Evolutionary conservation across 192 early-diverging fungal species (phyloP), one percentile per base, ranked within the genome.

Genomic region (Podila epicladia): DNA sequence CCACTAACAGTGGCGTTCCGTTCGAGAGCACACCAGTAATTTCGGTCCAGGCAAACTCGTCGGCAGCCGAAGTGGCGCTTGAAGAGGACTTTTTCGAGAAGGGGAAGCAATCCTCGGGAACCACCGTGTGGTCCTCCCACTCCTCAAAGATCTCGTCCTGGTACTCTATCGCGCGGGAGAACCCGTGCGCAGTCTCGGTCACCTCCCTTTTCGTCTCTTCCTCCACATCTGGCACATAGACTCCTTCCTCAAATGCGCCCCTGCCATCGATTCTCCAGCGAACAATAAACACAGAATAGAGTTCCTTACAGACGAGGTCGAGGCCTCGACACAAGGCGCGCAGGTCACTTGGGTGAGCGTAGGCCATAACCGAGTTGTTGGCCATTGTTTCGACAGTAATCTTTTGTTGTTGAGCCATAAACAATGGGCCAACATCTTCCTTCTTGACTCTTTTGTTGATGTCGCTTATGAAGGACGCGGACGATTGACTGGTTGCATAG

Each of bases 331-430:
- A 61, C 22, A 61, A 24, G 28, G 31, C 31, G 29, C 28, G 28
- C 26, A 61, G 31, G 59, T 61, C 59, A 28, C 17, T 19, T 22
- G 59, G 59, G 29, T 61, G 59, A 4, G 26, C 59, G 31, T 61
- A 61, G 31, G 59, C 59, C 59, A 61, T 61, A 12, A 61, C 59
- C 26, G 59, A 61, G 12, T 61, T 28, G 59, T 33, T 61, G 59
- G 31, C 59, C 59, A 61, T 61, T 20, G 28, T 33, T 33, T 61
- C 59, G 31, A 61, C 20, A 3, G 59, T 33, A 0, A 31, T 31
- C 29, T 32, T 61, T 33, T 28, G 26, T 19, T 61, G 59, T 19
- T 33, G 28, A 15, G 31, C 28, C 26, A 61, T 32, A 32, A 33
- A 61, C 12, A 61, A 61, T 61, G 59, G 59, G 5, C 31, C 59